Base-by-base conservation (phyloP, 192 early-diverging fungal genomes). In the Linderina pennispora region DNA sequence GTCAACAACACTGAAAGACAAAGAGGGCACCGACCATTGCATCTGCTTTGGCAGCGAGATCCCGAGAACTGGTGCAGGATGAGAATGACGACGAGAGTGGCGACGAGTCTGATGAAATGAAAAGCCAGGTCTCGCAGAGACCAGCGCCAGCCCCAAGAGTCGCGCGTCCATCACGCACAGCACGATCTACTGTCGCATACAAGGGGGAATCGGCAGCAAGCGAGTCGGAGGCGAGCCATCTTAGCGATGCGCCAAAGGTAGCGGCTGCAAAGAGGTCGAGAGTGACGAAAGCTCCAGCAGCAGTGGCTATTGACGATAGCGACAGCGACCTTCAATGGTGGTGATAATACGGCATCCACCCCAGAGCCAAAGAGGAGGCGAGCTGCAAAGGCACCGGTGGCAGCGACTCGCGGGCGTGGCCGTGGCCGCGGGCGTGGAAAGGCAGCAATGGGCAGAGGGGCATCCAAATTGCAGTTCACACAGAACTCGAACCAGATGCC, bases 401-500 rank as follows among this genome's bases (percentile, higher is more conserved):
- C 45, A 11, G 28, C 10, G 13, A 24, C 34, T 0, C 32, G 37
- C 9, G 46, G 49, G 11, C 45, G 50, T 17, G 56, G 56, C 4
- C 47, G 55, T 0, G 55, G 60, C 41, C 25, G 51, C 25, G 59
- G 59, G 8, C 34, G 53, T 1, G 47, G 52, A 1, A 4, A 36
- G 7, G 19, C 24, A 13, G 24, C 26, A 13, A 45, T 8, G 11
- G 22, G 26, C 23, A 25, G 24, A 13, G 2, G 21, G 15, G 11
- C 32, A 14, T 9, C 40, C 22, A 42, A 16, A 24, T n/a, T 62
- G 52, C 4, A 45, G 20, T 10, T 25, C 49, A 31, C 28, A 11
- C 28, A 31, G 5, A 31, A 18, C 3, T 32, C 46, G 3, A 63
- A 53, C 32, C 60, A 63, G 45, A 33, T 45, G 28, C 60, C 60